Evolutionary conservation across 176 grass and related monocot species (phyloP).

Genomic region (Eragrostis nindensis): DNA sequence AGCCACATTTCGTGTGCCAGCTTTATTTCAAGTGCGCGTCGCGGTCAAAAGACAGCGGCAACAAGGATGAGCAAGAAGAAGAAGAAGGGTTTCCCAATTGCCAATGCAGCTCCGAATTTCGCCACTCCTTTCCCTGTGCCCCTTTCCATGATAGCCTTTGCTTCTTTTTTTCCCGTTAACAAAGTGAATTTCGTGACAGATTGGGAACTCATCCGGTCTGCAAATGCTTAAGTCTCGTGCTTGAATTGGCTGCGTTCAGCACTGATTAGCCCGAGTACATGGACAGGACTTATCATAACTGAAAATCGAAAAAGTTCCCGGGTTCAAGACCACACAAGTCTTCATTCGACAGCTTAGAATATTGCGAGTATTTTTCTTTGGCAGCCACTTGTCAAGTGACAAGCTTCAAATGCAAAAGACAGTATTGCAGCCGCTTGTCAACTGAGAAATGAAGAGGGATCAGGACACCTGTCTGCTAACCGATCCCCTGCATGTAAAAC

Average conservation of each 20-base stretch:
- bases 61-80: neutral
- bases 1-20: slow-evolving; percentile 38
- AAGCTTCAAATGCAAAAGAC: neutral
- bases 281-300: no score
- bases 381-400: neutral
- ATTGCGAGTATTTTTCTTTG: no score
- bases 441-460: neutral
- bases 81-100: neutral
- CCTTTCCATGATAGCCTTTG: slow-evolving; percentile 28
- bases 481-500: neutral
- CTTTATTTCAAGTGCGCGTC: slow-evolving; percentile 52
- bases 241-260: neutral
- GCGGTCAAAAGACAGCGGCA: slow-evolving; percentile 49
- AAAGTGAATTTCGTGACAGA: slow-evolving; percentile 13
- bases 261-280: neutral
- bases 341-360: neutral
- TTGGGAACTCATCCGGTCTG: slow-evolving; percentile 3
- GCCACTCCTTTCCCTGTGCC: neutral
- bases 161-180: neutral
- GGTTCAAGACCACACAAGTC: neutral
- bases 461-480: neutral
- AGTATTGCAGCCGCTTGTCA: neutral
- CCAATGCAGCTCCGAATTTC: neutral
- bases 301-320: neutral
- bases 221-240: neutral